A percentile compares a stretch with the other conserved stretches of the same genome.
Conservation (phyloP, 1,284 basidiomycete species). For the Heterobasidion irregulare region DNA sequence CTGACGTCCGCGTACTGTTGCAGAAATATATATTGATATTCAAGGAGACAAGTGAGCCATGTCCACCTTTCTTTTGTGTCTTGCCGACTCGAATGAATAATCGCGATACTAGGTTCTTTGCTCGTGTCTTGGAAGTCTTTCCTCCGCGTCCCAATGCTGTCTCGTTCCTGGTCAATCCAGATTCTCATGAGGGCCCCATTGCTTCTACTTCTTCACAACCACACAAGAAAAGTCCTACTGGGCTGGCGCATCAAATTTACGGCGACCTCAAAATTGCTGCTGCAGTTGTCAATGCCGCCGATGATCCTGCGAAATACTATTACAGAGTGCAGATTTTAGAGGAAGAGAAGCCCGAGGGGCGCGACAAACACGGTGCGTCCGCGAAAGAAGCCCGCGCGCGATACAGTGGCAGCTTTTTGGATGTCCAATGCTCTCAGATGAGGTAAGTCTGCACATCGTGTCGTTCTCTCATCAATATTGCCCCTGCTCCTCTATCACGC, state of each 20-base stretch:
- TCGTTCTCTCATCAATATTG: not conserved
- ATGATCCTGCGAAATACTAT: constrained; percentile 79
- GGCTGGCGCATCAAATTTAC: constrained; percentile 55
- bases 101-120: constrained; percentile 56
- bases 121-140: constrained; percentile 66
- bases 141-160: constrained; percentile 35
- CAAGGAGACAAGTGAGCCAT: constrained; percentile 67
- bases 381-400: constrained; percentile 39
- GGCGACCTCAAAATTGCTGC: constrained; percentile 71
- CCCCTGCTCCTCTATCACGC: constrained; percentile 4
- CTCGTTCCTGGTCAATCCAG: constrained; percentile 14
- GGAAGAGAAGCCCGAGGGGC: constrained; percentile 60
- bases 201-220: constrained; percentile 20
- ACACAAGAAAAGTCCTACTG: constrained; percentile 16
- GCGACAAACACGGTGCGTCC: constrained; percentile 46
- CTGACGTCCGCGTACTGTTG: constrained; percentile 5
- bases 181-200: constrained; percentile 10
- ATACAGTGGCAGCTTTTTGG: constrained; percentile 66
- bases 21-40: constrained; percentile 80
- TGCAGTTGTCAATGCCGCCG: constrained; percentile 64
- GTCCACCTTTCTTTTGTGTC: constrained; percentile 14
- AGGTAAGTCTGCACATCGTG: constrained; percentile 45
- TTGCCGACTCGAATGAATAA: constrained; percentile 11
- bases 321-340: constrained; percentile 86
- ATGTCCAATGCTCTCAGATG: constrained; percentile 73